Base-by-base conservation (phyloP, 257 asterid genomes). In the Solanum microdontum region DNA sequence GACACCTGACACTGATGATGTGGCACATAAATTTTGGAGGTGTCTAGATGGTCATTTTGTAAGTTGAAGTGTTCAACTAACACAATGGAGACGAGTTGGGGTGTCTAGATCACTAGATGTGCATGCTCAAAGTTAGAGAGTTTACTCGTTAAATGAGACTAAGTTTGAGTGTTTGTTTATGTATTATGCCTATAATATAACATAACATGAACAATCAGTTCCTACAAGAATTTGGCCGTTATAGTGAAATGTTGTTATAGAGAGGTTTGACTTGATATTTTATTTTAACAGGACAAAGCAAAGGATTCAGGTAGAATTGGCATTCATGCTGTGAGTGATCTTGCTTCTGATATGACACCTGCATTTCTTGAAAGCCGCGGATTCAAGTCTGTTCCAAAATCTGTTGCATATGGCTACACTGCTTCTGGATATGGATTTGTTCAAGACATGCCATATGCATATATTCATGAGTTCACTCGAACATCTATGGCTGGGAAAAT, bases 401-500 rank as follows among this genome's bases (percentile, higher is more conserved):
- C 98, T n/a, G 98, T 95, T 62, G 94, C 93, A 36, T 93, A 93
- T 77, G 98, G 98, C 8, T 95, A 92, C 72, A 95, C 98, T 14
- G 98, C 98, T 87, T 95, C 98, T 7, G 98, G 98, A 84, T 95
- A 94, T 83, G 98, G 98, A 62, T 95, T 93, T 83, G 93, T 92
- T 62, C 97, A 93, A 87, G 98, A 95, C 88, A 93, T 95, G 97
- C 92, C 98, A 30, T 95, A 95, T 43, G 97, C 97, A 0, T 95
- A 95, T 88, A 84, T 94, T 66, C 98, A 95, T 43, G 98, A 95
- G 87, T 95, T 95, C 90, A 95, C 94, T 10, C 90, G 94, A 77
- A 94, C 98, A 1, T 95, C 98, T 14, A 94, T 95, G 97, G 98
- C 96, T 13, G 98, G 98, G 45, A 95, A 93, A 88, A 95, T 95